A percentile compares a stretch with the other conserved stretches of the same genome.
Conservation (phyloP, 2,329 filamentous ascomycete species). For the Bipolaris oryzae region DNA sequence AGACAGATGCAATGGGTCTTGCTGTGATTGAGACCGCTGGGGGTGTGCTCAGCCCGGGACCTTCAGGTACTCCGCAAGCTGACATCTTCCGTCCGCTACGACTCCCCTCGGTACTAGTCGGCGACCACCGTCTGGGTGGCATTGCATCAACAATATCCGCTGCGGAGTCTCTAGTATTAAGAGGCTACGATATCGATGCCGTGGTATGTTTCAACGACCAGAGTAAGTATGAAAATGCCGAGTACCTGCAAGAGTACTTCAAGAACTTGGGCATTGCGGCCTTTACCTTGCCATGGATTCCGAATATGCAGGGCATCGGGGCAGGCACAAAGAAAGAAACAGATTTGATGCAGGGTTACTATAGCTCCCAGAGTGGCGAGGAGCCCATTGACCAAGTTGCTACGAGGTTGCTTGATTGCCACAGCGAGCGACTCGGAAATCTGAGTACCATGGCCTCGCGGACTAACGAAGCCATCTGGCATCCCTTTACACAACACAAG, state of each 20-base stretch:
- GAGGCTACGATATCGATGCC: conserved; percentile 76
- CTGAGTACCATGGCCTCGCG: conserved; percentile 66
- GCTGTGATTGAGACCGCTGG: conserved; percentile 81
- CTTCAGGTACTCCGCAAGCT: conserved; percentile 76
- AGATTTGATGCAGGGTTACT: conserved; percentile 68
- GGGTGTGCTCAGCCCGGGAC: conserved; percentile 78
- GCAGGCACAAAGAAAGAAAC: conserved; percentile 53
- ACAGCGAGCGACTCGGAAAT: conserved; percentile 61
- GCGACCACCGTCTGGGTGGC: conserved; percentile 76
- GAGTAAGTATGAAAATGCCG: conserved; percentile 68
- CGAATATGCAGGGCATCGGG: conserved; percentile 47
- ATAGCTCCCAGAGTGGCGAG: conserved; percentile 52
- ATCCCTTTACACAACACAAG: conserved; percentile 84
- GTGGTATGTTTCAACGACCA: conserved; percentile 72
- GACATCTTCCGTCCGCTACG: conserved; percentile 77
- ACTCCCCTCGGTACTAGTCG: conserved; percentile 75
- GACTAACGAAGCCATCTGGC: conserved; percentile 71
- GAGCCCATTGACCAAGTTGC: conserved; percentile 56
- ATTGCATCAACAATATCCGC: conserved; percentile 82
- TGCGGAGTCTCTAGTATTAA: conserved; percentile 76
- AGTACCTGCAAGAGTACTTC: conserved; percentile 73
- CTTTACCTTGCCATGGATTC: conserved; percentile 64
- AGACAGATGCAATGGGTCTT: conserved; percentile 24
- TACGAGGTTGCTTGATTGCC: conserved; percentile 58
- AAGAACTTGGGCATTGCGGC: conserved; percentile 61